Evolutionary conservation across 1,284 basidiomycete genomes (phyloP).

Genomic region (Ceratobasidium sp.): DNA sequence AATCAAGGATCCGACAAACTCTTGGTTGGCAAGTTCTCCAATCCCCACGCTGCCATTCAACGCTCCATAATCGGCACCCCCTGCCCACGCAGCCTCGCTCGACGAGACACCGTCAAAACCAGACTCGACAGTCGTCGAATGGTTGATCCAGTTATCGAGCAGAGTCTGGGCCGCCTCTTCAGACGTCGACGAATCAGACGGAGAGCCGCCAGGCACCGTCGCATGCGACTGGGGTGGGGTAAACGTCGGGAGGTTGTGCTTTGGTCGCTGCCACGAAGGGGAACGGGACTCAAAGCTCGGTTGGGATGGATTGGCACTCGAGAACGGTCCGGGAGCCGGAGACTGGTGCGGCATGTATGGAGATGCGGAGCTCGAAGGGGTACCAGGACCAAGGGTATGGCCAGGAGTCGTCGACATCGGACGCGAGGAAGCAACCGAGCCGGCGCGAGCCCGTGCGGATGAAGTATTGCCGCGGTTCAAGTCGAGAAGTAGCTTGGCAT

Average conservation of each 20-base stretch:
- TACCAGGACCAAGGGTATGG: slow-evolving; percentile 21
- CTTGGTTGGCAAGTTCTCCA: slow-evolving; percentile 36
- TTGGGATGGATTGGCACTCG: slow-evolving; percentile 6
- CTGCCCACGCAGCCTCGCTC: slow-evolving; percentile 32
- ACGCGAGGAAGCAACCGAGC: slow-evolving; percentile 32
- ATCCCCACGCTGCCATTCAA: slow-evolving; percentile 30
- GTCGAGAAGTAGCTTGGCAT: slow-evolving; percentile 36
- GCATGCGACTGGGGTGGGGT: slow-evolving; percentile 36
- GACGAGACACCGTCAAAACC: slow-evolving; percentile 33
- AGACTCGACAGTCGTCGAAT: slow-evolving; percentile 21
- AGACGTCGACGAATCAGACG: slow-evolving; percentile 23
- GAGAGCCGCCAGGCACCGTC: slow-evolving; percentile 16
- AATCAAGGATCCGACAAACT: slow-evolving; percentile 28
- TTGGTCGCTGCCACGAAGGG: slow-evolving; percentile 16
- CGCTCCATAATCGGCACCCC: slow-evolving; percentile 37
- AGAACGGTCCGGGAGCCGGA: slow-evolving; percentile 24
- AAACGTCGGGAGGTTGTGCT: slow-evolving; percentile 28
- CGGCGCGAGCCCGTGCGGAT: slow-evolving; percentile 21
- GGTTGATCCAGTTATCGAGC: slow-evolving; percentile 79
- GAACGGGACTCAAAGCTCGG: slow-evolving; percentile 19
- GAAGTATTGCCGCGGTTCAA: slow-evolving; percentile 16
- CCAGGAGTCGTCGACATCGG: slow-evolving; percentile 34
- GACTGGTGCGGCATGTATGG: slow-evolving; percentile 37
- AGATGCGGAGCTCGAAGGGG: slow-evolving; percentile 32
- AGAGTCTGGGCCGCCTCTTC: slow-evolving; percentile 76